Evolutionary conservation across 2,329 filamentous ascomycete genomes (phyloP).

Genomic region (Rugonectria rugulosa): DNA sequence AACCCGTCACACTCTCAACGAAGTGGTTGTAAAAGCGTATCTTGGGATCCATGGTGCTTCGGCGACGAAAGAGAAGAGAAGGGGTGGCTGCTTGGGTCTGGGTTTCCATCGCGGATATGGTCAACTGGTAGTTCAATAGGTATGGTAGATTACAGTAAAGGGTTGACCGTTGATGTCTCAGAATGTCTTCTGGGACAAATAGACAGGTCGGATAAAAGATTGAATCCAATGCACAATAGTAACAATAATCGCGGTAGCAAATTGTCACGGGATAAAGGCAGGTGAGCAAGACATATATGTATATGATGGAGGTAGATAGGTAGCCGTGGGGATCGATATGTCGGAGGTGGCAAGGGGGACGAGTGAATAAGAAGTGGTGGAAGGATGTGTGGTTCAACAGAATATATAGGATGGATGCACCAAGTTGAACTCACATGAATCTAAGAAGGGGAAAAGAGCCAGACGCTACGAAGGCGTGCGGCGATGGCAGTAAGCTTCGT

Average conservation of each 20-base stretch:
- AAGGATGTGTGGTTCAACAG: slow-evolving; percentile 28
- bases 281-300: too few species aligned
- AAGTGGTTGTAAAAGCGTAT: slow-evolving; percentile 88
- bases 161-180: too few species aligned
- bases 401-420: slow-evolving; percentile 5
- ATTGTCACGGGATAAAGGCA: too few species aligned
- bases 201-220: slow-evolving; percentile 23
- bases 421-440: slow-evolving; percentile 17
- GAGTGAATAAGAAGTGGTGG: slow-evolving; percentile 2
- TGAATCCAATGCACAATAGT: too few species aligned
- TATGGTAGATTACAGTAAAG: too few species aligned
- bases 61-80: slow-evolving; percentile 33
- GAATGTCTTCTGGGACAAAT: background rate
- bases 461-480: slow-evolving; percentile 3
- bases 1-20: slow-evolving; percentile 76
- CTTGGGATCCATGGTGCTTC: slow-evolving; percentile 57
- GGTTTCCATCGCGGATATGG: slow-evolving; percentile 34
- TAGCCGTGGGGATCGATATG: background rate
- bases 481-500: slow-evolving; percentile 30
- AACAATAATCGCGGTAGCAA: too few species aligned
- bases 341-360: slow-evolving; percentile 5
- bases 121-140: slow-evolving; percentile 16
- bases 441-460: slow-evolving; percentile 1
- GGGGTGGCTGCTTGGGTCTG: slow-evolving; percentile 36
- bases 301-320: slow-evolving; percentile 14